Evolutionary conservation across 2,329 filamentous ascomycete species (phyloP).

Genomic region (Fusarium sororula): DNA sequence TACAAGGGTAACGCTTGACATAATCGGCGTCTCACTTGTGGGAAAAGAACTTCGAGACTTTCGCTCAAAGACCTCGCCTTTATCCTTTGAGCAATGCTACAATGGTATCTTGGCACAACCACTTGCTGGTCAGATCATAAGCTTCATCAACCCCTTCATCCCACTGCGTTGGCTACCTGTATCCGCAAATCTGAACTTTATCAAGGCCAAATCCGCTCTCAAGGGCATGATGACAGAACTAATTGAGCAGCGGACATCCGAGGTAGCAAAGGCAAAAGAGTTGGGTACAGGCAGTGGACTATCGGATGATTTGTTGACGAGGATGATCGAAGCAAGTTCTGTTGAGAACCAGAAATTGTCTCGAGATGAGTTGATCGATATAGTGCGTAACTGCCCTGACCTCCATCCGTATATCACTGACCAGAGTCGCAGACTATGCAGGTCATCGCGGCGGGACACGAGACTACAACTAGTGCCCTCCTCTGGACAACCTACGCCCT

Average conservation of each 20-base stretch:
- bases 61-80: neutral
- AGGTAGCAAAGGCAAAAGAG: neutral
- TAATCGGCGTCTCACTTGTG: conserved; percentile 2
- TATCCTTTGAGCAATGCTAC: conserved; percentile 23
- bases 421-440: neutral
- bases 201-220: conserved; percentile 6
- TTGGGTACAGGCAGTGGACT: neutral
- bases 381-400: neutral
- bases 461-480: conserved; percentile 15
- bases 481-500: conserved; percentile 17
- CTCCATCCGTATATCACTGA: fast-evolving
- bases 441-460: conserved; percentile 25
- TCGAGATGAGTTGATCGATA: conserved; percentile 22
- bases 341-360: conserved; percentile 7
- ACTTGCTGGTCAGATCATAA: conserved; percentile 10
- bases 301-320: conserved; percentile 23
- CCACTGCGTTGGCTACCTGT: conserved; percentile 13
- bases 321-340: conserved; percentile 19
- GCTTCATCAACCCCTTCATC: conserved; percentile 20
- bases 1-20: conserved; percentile 12
- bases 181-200: conserved; percentile 11
- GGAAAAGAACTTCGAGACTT: conserved; percentile 12
- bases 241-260: conserved; percentile 4
- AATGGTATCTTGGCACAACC: conserved; percentile 7
- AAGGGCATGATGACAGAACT: conserved; percentile 19